phyloP scores from a whole-genome alignment of 1,284 basidiomycete genomes.

The Irpex rosettiformis region DNA sequence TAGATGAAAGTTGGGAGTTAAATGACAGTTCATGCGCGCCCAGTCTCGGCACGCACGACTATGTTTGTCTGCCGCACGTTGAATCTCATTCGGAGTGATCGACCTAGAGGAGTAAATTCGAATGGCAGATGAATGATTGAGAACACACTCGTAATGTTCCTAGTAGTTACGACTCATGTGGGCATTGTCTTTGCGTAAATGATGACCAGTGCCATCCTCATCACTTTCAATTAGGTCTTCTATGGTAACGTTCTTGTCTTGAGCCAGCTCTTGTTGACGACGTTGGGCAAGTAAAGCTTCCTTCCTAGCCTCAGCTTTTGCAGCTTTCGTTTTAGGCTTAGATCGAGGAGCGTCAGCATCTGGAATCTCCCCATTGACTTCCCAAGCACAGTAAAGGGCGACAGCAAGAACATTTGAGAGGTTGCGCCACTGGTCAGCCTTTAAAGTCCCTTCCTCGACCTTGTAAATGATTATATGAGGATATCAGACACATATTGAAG shows the following conservation, averaged over 20 bases:
- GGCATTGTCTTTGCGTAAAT: background rate
- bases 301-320: constrained; percentile 5
- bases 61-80: background rate
- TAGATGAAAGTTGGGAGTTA: background rate
- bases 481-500: background rate
- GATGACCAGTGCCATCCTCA: background rate
- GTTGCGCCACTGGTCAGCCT: constrained; percentile 26
- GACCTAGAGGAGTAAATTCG: constrained; percentile 14
- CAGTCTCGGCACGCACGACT: background rate
- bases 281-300: constrained; percentile 13
- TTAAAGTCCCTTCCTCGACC: constrained; percentile 20
- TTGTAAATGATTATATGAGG: constrained; percentile 5
- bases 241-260: background rate
- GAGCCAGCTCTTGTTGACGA: background rate
- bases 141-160: constrained; percentile 18
- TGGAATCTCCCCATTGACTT: constrained; percentile 23
- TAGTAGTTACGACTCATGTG: constrained; percentile 19
- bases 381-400: constrained; percentile 20
- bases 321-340: constrained; percentile 15
- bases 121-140: constrained; percentile 20
- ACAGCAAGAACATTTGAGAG: constrained; percentile 18
- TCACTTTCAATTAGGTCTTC: too few relatives aligned
- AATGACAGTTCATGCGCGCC: background rate
- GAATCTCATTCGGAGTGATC: background rate
- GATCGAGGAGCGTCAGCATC: constrained; percentile 20